Conservation (phyloP, 768 basidiomycete genomes). For the Calvatia gigantea region DNA sequence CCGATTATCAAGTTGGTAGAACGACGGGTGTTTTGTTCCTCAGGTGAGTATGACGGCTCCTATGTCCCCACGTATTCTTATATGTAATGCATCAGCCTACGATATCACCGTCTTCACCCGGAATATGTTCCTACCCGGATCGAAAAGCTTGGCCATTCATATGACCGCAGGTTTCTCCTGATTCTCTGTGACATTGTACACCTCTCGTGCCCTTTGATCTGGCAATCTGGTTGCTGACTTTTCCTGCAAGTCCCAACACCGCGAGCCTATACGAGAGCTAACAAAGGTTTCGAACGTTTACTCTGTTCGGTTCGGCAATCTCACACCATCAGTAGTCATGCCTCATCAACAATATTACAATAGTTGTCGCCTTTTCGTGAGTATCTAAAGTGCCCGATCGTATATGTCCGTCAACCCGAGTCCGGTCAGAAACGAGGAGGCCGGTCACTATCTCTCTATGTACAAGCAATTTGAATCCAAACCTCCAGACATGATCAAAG, state of each 20-base stretch:
- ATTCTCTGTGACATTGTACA: constrained; percentile 90
- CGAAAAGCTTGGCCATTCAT: constrained; percentile 77
- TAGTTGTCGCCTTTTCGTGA: constrained; percentile 86
- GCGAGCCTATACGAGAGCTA: constrained; percentile 87
- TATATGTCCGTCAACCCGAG: constrained; percentile 2
- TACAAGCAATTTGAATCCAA: constrained; percentile 95
- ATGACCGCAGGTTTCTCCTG: constrained; percentile 81
- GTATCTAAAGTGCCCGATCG: constrained; percentile 1
- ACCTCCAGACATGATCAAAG: constrained; percentile 91
- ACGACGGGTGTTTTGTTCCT: constrained; percentile 92
- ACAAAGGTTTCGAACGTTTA: constrained; percentile 62
- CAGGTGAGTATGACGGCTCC: constrained; percentile 47
- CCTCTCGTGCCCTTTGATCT: too few species aligned
- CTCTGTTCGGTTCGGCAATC: neutral
- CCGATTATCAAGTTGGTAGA: constrained; percentile 93
- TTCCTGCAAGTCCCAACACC: constrained; percentile 95
- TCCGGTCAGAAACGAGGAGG: constrained; percentile 74
- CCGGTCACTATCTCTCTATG: constrained; percentile 83
- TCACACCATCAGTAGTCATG: constrained; percentile 48
- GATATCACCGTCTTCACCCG: constrained; percentile 94
- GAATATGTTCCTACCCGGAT: constrained; percentile 95
- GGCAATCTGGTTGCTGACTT: too few species aligned
- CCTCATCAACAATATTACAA: constrained; percentile 88
- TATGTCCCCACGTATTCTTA: neutral
- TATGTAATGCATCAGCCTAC: constrained; percentile 57